phyloP scores from a whole-genome alignment of 2,329 filamentous ascomycete genomes.

The Cladophialophora chaetospira region DNA sequence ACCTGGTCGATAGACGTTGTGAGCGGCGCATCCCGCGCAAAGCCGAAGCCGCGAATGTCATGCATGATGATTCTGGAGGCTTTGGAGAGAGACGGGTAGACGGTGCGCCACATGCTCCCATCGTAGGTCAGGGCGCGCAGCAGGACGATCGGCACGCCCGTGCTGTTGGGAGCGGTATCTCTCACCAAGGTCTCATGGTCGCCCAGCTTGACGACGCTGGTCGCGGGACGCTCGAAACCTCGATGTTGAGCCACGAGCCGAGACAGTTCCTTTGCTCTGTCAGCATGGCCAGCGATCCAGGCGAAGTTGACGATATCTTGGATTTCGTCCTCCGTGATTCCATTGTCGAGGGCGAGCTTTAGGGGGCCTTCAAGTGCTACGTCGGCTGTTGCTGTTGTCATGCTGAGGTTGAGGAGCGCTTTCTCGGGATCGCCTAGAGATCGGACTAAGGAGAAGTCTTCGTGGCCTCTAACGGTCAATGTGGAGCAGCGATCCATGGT shows the following conservation, averaged over 20 bases:
- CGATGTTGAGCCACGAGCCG: background rate
- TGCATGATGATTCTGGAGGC: background rate
- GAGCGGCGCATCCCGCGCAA: background rate
- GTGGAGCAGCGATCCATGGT: background rate
- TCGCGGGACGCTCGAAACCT: background rate
- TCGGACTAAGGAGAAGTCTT: background rate
- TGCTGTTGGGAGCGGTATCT: background rate
- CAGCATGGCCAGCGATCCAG: background rate
- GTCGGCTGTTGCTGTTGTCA: background rate
- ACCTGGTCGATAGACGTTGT: background rate
- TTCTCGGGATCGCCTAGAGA: background rate
- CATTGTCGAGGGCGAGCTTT: background rate
- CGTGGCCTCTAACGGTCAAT: background rate
- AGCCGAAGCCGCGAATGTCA: conserved; percentile 2
- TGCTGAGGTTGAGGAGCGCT: background rate
- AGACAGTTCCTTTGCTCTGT: background rate
- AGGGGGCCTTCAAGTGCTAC: background rate
- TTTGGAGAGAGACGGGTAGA: background rate
- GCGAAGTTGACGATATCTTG: background rate
- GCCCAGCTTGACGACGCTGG: background rate
- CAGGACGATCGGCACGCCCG: conserved; percentile 1
- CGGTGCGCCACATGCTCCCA: conserved; percentile 2
- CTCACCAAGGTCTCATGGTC: background rate
- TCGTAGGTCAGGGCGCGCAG: conserved; percentile 1
- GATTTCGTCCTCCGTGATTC: background rate